A percentile compares a stretch with the other conserved stretches of the same genome.
Evolutionary conservation across 441 rosid species (phyloP).

Genomic region (Dalechampia spathulata): DNA sequence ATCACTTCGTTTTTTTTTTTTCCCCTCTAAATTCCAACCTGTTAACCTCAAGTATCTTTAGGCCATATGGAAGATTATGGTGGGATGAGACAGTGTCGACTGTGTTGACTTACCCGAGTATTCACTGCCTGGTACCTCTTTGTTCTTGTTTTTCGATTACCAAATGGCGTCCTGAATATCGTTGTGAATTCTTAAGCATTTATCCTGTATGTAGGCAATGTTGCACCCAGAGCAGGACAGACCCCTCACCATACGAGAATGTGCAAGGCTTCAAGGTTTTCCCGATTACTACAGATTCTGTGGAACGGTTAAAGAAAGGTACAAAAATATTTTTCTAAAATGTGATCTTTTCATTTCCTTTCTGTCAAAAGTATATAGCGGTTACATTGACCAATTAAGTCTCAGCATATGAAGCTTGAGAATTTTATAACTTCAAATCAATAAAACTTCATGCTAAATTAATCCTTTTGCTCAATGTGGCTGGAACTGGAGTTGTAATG

Average conservation of each 20-base stretch:
- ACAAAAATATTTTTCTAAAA: conserved; percentile 4
- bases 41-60: conserved; percentile 14
- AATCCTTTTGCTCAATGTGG: too few species aligned
- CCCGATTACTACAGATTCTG: conserved; percentile 88
- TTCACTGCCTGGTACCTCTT: conserved; percentile 56
- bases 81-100: conserved; percentile 97
- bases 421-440: too few species aligned
- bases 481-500: too few species aligned
- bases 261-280: conserved; percentile 92
- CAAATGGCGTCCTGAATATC: conserved; percentile 1
- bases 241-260: conserved; percentile 71
- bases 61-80: conserved; percentile 92
- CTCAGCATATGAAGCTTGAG: neutral
- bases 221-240: conserved; percentile 97
- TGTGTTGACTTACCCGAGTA: conserved; percentile 55
- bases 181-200: conserved; percentile 10
- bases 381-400: neutral
- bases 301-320: conserved; percentile 75
- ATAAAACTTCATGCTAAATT: too few species aligned
- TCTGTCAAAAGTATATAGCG: neutral
- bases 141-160: conserved; percentile 7
- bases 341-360: neutral
- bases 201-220: conserved; percentile 36
- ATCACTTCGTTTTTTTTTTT: conserved; percentile 4
- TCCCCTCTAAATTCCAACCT: conserved; percentile 1